phyloP scores from a whole-genome alignment of 2,329 filamentous ascomycete species.

The Xylaria sp. region DNA sequence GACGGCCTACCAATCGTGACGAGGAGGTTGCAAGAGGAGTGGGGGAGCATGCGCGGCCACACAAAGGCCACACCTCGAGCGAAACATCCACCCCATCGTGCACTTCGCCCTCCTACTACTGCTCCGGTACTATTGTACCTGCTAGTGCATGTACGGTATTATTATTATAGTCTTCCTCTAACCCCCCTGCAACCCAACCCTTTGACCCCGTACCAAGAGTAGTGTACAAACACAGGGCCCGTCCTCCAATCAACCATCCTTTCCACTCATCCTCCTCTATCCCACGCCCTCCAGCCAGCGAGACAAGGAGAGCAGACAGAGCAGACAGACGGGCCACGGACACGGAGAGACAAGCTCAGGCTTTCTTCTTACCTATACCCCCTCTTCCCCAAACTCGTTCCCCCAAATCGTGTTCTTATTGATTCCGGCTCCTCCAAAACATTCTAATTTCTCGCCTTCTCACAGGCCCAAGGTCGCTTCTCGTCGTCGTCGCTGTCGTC shows the following conservation, averaged over 20 bases:
- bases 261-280: slow-evolving; percentile 27
- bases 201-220: slow-evolving; percentile 32
- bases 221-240: slow-evolving; percentile 22
- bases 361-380: slow-evolving; percentile 20
- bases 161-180: slow-evolving; percentile 19
- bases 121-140: slow-evolving; percentile 10
- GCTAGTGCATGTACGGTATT: slow-evolving; percentile 16
- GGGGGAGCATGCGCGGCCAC: slow-evolving; percentile 18
- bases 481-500: not conserved
- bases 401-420: slow-evolving; percentile 16
- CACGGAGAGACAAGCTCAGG: slow-evolving; percentile 16
- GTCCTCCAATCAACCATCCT: slow-evolving; percentile 32
- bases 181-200: slow-evolving; percentile 30
- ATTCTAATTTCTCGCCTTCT: slow-evolving; percentile 20
- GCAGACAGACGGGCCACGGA: slow-evolving; percentile 9
- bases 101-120: slow-evolving; percentile 13
- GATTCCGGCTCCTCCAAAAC: slow-evolving; percentile 24
- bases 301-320: slow-evolving; percentile 12
- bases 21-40: slow-evolving; percentile 7
- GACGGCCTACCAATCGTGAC: slow-evolving; percentile 10
- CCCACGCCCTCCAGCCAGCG: slow-evolving; percentile 25
- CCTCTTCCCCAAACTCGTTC: slow-evolving; percentile 28
- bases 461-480: slow-evolving; percentile 16
- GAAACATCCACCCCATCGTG: slow-evolving; percentile 1
- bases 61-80: slow-evolving; percentile 19